A percentile compares a stretch with the other conserved stretches of the same genome.
Conservation (phyloP, 768 basidiomycete species). For the Rhodotorula graminis region DNA sequence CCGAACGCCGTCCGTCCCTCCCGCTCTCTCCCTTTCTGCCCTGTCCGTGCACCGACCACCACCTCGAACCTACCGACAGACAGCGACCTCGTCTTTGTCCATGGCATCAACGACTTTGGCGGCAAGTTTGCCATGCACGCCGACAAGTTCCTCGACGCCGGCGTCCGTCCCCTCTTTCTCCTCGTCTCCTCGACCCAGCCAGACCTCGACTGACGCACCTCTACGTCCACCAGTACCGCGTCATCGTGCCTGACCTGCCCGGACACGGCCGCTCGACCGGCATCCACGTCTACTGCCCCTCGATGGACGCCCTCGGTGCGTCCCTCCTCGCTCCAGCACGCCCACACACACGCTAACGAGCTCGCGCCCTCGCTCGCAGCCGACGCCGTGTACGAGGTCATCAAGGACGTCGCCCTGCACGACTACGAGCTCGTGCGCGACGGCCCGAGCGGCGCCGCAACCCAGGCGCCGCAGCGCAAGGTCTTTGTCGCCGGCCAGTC, state of each 20-base stretch:
- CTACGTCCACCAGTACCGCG: conserved; percentile 4
- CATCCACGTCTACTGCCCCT: conserved; percentile 33
- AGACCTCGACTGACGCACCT: background rate
- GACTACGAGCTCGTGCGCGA: conserved; percentile 25
- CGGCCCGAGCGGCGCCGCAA: background rate
- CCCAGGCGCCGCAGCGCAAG: conserved; percentile 37
- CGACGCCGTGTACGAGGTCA: conserved; percentile 38
- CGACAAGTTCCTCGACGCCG: conserved; percentile 34
- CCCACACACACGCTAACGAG: too few relatives aligned
- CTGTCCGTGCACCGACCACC: too few relatives aligned
- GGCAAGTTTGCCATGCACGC: conserved; percentile 41
- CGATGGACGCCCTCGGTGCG: conserved; percentile 32
- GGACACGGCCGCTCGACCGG: conserved; percentile 40
- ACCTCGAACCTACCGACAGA: background rate
- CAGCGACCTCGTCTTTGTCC: conserved; percentile 37
- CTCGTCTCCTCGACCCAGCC: too few relatives aligned
- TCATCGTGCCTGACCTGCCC: conserved; percentile 39
- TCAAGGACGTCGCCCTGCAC: conserved; percentile 28
- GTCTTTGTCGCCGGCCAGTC: conserved; percentile 38
- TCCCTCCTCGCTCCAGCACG: background rate
- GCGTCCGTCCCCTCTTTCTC: conserved; percentile 6
- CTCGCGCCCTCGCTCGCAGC: background rate
- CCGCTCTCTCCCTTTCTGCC: too few relatives aligned
- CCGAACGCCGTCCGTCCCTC: conserved; percentile 9
- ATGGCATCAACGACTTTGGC: conserved; percentile 39